phyloP scores from a whole-genome alignment of 2,329 filamentous ascomycete genomes.

The Proliferodiscus dingleyae region DNA sequence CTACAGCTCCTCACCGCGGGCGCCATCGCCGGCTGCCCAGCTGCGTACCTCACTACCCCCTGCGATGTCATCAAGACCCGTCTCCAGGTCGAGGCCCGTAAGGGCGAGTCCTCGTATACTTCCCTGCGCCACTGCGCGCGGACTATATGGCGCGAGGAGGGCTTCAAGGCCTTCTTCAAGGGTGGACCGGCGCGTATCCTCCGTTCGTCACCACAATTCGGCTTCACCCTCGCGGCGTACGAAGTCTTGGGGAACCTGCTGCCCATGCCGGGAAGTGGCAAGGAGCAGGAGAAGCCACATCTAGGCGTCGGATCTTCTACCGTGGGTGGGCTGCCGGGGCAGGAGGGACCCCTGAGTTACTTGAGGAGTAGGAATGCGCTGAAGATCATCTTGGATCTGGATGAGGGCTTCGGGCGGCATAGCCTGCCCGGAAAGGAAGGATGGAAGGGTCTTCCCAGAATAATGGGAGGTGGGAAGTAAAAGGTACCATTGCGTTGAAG shows the following conservation, averaged over 20 bases:
- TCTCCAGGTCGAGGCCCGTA: conserved; percentile 93
- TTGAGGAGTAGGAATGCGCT: conserved; percentile 80
- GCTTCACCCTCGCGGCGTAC: conserved; percentile 93
- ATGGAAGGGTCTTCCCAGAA: conserved; percentile 26
- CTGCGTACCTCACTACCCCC: conserved; percentile 91
- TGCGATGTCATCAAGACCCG: conserved; percentile 99
- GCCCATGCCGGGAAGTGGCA: conserved; percentile 67
- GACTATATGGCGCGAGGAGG: conserved; percentile 85
- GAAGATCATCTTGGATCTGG: conserved; percentile 91
- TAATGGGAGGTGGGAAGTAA: conserved; percentile 24
- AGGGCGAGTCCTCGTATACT: conserved; percentile 86
- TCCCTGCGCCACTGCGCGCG: conserved; percentile 78
- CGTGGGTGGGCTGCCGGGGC: conserved; percentile 35
- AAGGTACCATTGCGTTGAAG: no score
- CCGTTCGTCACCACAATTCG: conserved; percentile 93
- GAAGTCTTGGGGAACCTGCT: conserved; percentile 80
- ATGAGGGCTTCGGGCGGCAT: conserved; percentile 76
- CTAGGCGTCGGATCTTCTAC: conserved; percentile 61
- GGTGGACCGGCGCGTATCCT: conserved; percentile 92
- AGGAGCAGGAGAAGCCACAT: conserved; percentile 43
- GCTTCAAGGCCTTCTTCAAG: conserved; percentile 97
- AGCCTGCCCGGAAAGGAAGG: conserved; percentile 24
- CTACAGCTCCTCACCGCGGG: conserved; percentile 89
- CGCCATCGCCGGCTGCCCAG: conserved; percentile 89
- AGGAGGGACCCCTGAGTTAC: conserved; percentile 45